These are phyloP conservation scores for Trichosanthes truncata DNA, from an alignment of 306 rosid species.

Conservation along the genomic window DNA sequence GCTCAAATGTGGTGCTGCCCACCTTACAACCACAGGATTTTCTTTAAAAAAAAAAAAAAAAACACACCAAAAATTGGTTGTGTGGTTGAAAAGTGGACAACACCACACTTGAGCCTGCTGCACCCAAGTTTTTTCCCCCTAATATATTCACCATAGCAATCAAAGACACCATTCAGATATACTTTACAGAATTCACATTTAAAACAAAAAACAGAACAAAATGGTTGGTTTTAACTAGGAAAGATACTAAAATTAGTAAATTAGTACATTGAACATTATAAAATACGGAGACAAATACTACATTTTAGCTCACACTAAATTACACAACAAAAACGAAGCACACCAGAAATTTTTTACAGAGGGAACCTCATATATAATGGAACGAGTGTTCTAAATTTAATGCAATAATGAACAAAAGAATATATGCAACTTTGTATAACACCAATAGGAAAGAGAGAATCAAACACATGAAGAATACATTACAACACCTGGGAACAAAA, in stretches of 20 bases:
- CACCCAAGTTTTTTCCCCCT: too few relatives aligned
- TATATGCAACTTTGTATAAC: constrained; percentile 2
- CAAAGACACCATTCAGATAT: too few relatives aligned
- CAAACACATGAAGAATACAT: neutral
- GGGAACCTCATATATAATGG: neutral
- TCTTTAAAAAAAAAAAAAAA: too few relatives aligned
- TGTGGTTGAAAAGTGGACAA: too few relatives aligned
- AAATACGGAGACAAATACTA: neutral
- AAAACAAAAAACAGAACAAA: neutral
- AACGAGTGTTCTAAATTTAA: neutral
- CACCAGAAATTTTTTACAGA: neutral
- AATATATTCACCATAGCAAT: too few relatives aligned
- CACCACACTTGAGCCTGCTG: too few relatives aligned
- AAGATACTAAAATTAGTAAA: neutral
- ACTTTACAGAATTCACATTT: too few relatives aligned
- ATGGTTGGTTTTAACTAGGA: neutral
- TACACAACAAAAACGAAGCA: neutral
- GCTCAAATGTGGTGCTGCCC: too few relatives aligned
- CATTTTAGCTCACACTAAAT: neutral
- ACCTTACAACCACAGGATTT: too few relatives aligned
- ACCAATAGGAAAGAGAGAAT: neutral
- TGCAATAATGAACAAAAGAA: neutral
- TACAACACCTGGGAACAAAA: neutral
- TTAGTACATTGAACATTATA: neutral
- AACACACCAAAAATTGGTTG: too few relatives aligned